These are phyloP conservation scores for Quercus wislizeni DNA, from an alignment of 306 rosid species.

Conservation along the genomic window DNA sequence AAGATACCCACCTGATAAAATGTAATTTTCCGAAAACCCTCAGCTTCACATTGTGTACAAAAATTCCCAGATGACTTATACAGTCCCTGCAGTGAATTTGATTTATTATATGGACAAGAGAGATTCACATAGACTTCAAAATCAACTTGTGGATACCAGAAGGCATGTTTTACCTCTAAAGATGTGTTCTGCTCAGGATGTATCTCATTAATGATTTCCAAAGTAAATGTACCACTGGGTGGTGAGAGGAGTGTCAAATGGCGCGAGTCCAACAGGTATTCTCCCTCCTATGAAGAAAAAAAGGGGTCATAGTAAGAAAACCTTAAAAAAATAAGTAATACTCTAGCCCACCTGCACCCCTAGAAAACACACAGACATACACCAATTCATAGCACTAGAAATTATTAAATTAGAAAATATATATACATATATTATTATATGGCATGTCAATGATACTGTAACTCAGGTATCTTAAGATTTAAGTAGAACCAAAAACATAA, in stretches of 20 bases:
- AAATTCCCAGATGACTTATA: slow-evolving; percentile 92
- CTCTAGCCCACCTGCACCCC: background rate
- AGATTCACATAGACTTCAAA: slow-evolving; percentile 7
- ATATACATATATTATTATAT: background rate
- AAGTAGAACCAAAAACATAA: background rate
- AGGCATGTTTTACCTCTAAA: slow-evolving; percentile 58
- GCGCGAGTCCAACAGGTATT: slow-evolving; percentile 62
- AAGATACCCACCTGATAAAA: slow-evolving; percentile 71
- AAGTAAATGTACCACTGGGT: slow-evolving; percentile 64
- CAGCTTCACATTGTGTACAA: slow-evolving; percentile 99
- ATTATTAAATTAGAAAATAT: background rate
- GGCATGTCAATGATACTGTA: background rate
- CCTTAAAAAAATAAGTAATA: background rate
- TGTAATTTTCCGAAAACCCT: slow-evolving; percentile 95
- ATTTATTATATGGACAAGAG: slow-evolving; percentile 12
- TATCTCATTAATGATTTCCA: slow-evolving; percentile 78
- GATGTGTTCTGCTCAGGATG: slow-evolving; percentile 88
- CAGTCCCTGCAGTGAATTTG: slow-evolving; percentile 69
- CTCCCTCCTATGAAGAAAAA: slow-evolving; percentile 55
- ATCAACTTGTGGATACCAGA: background rate
- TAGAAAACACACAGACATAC: background rate
- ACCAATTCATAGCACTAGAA: background rate
- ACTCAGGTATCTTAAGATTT: background rate
- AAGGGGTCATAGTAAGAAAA: slow-evolving; percentile 2
- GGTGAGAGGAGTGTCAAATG: slow-evolving; percentile 69